A percentile compares a stretch with the other conserved stretches of the same genome.
Evolutionary conservation across 1,284 basidiomycete genomes (phyloP).

Genomic region (Moesziomyces sp.): DNA sequence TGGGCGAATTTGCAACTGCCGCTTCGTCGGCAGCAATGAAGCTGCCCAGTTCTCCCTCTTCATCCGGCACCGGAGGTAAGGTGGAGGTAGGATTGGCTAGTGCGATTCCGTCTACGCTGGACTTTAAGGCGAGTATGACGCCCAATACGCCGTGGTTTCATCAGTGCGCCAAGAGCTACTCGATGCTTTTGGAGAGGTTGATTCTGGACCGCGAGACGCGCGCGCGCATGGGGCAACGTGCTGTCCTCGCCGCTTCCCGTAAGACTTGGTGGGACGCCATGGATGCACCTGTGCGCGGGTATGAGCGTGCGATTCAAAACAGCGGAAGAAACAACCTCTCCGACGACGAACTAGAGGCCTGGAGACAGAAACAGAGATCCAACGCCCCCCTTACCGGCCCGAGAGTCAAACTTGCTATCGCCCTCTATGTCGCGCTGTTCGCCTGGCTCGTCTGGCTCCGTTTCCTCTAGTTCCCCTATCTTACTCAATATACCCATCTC

Average conservation of each 20-base stretch:
- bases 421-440: conserved; percentile 53
- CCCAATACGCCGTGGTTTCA: conserved; percentile 66
- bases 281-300: conserved; percentile 72
- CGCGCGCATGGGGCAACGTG: conserved; percentile 69
- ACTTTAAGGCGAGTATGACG: conserved; percentile 67
- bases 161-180: conserved; percentile 69
- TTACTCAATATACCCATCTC: too few species aligned
- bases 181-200: conserved; percentile 68
- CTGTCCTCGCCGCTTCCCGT: conserved; percentile 68
- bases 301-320: conserved; percentile 68
- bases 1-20: conserved; percentile 37
- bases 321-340: conserved; percentile 48
- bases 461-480: not conserved
- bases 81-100: conserved; percentile 28
- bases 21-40: conserved; percentile 18
- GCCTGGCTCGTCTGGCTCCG: conserved; percentile 27
- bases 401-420: conserved; percentile 42
- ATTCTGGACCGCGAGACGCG: conserved; percentile 68
- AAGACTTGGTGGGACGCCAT: conserved; percentile 73
- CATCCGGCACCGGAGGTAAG: not conserved
- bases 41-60: conserved; percentile 1
- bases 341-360: conserved; percentile 62
- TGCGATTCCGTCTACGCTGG: conserved; percentile 49
- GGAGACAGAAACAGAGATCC: conserved; percentile 52
- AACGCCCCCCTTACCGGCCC: conserved; percentile 60